A percentile compares a stretch with the other conserved stretches of the same genome.
These are phyloP conservation scores for Cystobasidium sp. DNA, from an alignment of 1,284 basidiomycete genomes.

Conservation along the genomic window DNA sequence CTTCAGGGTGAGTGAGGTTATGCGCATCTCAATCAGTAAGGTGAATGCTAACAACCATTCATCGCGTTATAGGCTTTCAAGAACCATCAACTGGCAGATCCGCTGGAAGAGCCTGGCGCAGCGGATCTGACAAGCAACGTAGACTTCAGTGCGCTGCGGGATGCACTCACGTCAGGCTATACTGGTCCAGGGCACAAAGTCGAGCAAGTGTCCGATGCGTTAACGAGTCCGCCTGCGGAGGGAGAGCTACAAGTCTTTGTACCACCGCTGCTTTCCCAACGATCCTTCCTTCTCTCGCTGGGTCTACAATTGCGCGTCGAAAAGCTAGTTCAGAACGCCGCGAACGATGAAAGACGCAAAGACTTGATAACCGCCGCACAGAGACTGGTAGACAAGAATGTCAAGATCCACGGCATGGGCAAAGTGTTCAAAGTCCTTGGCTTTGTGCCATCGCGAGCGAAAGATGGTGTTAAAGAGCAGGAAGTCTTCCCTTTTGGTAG, in stretches of 20 bases:
- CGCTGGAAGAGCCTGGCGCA: conserved; percentile 81
- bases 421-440: conserved; percentile 64
- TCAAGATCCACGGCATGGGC: conserved; percentile 61
- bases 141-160: conserved; percentile 85
- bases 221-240: conserved; percentile 2
- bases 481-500: conserved; percentile 57
- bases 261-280: conserved; percentile 71
- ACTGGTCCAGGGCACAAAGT: conserved; percentile 20
- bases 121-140: conserved; percentile 95
- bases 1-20: conserved; percentile 66
- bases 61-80: conserved; percentile 73
- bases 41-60: background rate
- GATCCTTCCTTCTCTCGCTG: conserved; percentile 70
- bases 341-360: conserved; percentile 60
- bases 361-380: conserved; percentile 60
- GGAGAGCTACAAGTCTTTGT: background rate
- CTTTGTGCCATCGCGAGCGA: conserved; percentile 52
- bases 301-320: conserved; percentile 70
- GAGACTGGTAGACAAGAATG: conserved; percentile 62
- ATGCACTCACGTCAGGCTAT: conserved; percentile 64
- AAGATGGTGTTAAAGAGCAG: conserved; percentile 1
- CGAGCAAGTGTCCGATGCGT: background rate
- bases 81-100: conserved; percentile 80
- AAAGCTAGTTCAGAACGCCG: conserved; percentile 63
- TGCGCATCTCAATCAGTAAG: background rate